phyloP scores from a whole-genome alignment of 2,329 filamentous ascomycete species.

The Plectosphaerella cucumerina region DNA sequence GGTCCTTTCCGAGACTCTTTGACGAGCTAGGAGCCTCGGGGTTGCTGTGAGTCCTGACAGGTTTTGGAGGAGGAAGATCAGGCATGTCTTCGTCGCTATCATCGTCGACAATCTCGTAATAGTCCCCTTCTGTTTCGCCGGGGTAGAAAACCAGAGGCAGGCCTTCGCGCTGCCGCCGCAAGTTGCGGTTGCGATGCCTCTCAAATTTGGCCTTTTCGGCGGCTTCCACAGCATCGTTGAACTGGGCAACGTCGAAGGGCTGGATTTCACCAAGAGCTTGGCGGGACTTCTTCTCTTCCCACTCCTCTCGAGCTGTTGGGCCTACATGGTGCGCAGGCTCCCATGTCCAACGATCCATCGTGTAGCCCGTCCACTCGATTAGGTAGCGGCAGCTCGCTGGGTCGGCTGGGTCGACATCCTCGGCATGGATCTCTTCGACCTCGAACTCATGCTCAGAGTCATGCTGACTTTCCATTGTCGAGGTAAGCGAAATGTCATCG shows the following conservation, averaged over 20 bases:
- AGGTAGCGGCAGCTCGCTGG: slow-evolving; percentile 21
- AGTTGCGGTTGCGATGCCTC: slow-evolving; percentile 7
- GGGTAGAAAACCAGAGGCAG: slow-evolving; percentile 6
- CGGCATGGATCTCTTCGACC: slow-evolving; percentile 48
- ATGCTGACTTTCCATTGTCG: slow-evolving; percentile 23
- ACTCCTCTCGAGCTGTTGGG: slow-evolving; percentile 31
- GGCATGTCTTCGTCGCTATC: slow-evolving; percentile 6
- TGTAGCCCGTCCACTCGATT: slow-evolving; percentile 31
- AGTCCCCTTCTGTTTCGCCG: slow-evolving; percentile 9
- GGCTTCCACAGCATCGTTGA: slow-evolving; percentile 7
- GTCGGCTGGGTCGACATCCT: slow-evolving; percentile 25
- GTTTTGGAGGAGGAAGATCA: slow-evolving; percentile 9
- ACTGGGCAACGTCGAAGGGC: slow-evolving; percentile 34
- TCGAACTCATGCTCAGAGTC: slow-evolving; percentile 42
- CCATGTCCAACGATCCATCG: slow-evolving; percentile 38
- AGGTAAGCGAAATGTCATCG: slow-evolving; percentile 26
- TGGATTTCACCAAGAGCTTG: slow-evolving; percentile 24
- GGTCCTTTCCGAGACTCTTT: too few species aligned
- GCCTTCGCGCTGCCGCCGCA: slow-evolving; percentile 5
- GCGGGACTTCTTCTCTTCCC: slow-evolving; percentile 36
- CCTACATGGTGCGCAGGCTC: slow-evolving; percentile 43
- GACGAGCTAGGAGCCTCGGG: too few species aligned
- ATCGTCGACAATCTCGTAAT: slow-evolving; percentile 8
- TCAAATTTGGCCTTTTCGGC: slow-evolving; percentile 7
- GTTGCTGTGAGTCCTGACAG: neutral